Conservation (phyloP, 768 basidiomycete genomes). For the Tulasnella calospora region DNA sequence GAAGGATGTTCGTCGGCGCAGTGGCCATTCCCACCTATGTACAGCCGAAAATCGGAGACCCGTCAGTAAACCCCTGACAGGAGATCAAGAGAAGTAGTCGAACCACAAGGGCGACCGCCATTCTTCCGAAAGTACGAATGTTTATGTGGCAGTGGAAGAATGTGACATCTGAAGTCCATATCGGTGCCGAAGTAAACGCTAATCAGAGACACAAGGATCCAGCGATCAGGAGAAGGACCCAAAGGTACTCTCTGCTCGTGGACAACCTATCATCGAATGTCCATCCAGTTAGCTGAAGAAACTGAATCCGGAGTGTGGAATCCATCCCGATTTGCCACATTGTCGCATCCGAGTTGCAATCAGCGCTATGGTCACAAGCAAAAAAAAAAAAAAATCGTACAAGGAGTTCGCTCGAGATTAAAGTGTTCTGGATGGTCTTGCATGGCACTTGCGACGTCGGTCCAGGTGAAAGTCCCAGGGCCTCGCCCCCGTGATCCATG, state of each 20-base stretch:
- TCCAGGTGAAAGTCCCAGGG: not conserved
- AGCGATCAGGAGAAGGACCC: not conserved
- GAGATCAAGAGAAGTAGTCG: not conserved
- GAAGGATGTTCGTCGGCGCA: not conserved
- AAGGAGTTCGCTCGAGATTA: not conserved
- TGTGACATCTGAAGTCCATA: not conserved
- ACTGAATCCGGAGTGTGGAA: conserved; percentile 14
- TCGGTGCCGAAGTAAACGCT: not conserved
- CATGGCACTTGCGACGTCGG: conserved; percentile 1
- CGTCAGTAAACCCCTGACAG: not conserved
- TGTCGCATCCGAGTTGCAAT: not conserved
- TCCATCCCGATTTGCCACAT: conserved; percentile 1
- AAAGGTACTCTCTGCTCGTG: not conserved
- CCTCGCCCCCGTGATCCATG: conserved; percentile 13
- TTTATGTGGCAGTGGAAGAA: conserved; percentile 24
- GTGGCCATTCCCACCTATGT: not conserved
- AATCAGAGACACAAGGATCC: not conserved
- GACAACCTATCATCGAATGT: conserved; percentile 9
- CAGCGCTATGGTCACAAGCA: not conserved
- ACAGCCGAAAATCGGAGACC: not conserved
- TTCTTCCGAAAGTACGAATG: conserved; percentile 19
- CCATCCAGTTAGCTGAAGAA: not conserved
- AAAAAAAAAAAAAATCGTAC: not conserved
- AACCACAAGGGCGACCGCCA: conserved; percentile 21
- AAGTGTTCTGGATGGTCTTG: not conserved